Conservation (phyloP, 176 grass and related monocot genomes). For the Eremochloa ophiuroides region DNA sequence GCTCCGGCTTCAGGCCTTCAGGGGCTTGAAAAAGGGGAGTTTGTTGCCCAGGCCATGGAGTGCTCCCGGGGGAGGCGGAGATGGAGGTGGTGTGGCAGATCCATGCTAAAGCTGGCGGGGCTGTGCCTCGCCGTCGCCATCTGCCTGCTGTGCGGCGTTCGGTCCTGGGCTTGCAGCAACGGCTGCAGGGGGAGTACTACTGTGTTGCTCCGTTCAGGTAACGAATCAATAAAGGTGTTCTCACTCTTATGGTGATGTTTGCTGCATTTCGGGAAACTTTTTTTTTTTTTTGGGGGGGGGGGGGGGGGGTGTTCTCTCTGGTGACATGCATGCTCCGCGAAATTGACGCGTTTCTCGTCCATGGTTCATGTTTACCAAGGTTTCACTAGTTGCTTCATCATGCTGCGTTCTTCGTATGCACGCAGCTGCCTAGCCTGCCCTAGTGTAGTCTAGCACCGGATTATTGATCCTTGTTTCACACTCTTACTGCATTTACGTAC, state of each 20-base stretch:
- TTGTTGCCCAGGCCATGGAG: slow-evolving; percentile 34
- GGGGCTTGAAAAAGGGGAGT: not conserved
- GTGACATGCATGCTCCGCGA: not conserved
- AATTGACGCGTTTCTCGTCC: not conserved
- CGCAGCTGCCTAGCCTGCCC: not conserved
- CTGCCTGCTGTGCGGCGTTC: slow-evolving; percentile 32
- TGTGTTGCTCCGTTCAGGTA: slow-evolving; percentile 37
- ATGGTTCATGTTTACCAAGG: not conserved
- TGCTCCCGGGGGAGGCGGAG: not conserved
- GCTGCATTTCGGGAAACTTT: not conserved
- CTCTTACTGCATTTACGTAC: not conserved
- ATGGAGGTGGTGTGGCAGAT: slow-evolving; percentile 19
- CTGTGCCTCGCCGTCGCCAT: slow-evolving; percentile 27
- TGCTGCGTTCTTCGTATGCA: not conserved
- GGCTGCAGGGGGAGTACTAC: not conserved
- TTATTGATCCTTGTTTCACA: not conserved
- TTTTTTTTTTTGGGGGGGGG: too few species aligned
- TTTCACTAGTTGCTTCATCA: not conserved
- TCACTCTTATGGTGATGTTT: not conserved
- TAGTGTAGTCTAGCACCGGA: not conserved
- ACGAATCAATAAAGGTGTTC: not conserved
- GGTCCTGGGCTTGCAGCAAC: not conserved
- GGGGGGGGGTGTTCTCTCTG: too few species aligned
- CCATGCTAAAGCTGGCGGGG: slow-evolving; percentile 18
- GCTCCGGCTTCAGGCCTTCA: too few species aligned